These are phyloP conservation scores for Ambrosiella cleistominuta DNA, from an alignment of 2,329 filamentous ascomycete species.

Conservation along the genomic window DNA sequence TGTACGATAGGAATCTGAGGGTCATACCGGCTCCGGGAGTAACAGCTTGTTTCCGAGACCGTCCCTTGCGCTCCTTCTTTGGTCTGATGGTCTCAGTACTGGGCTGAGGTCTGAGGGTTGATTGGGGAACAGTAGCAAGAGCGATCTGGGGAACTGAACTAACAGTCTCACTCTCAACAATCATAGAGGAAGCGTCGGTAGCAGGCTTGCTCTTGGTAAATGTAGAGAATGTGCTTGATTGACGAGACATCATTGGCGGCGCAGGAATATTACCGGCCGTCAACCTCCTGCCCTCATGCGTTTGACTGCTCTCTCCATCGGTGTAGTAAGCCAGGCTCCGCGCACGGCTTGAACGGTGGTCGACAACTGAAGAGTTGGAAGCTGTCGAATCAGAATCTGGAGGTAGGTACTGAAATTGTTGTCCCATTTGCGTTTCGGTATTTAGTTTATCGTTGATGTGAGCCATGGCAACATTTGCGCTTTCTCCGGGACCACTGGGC, in stretches of 20 bases:
- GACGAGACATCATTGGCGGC: constrained; percentile 41
- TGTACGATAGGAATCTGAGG: not conserved
- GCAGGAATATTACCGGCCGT: constrained; percentile 20
- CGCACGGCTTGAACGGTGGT: constrained; percentile 3
- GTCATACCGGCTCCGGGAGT: constrained; percentile 56
- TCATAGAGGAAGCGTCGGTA: constrained; percentile 73
- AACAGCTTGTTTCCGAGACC: constrained; percentile 57
- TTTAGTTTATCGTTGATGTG: constrained; percentile 33
- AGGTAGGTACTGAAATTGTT: not conserved
- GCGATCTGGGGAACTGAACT: constrained; percentile 74
- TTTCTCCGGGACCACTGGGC: constrained; percentile 45
- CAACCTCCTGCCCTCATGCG: constrained; percentile 25
- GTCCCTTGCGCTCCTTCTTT: constrained; percentile 79
- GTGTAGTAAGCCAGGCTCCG: constrained; percentile 15
- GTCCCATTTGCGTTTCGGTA: not conserved
- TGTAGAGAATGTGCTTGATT: constrained; percentile 46
- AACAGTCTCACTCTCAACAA: constrained; percentile 92
- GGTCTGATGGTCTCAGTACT: constrained; percentile 94
- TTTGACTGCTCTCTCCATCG: constrained; percentile 47
- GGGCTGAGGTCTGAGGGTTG: constrained; percentile 63
- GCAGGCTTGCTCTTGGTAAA: constrained; percentile 55
- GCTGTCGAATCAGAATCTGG: constrained; percentile 6
- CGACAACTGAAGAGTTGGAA: not conserved
- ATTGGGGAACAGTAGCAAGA: constrained; percentile 41
- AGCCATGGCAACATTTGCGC: constrained; percentile 29